Evolutionary conservation across 371 early-diverging fungal species (phyloP), one percentile per base, ranked within the genome.

Genomic region (Syncephalastrum racemosum): DNA sequence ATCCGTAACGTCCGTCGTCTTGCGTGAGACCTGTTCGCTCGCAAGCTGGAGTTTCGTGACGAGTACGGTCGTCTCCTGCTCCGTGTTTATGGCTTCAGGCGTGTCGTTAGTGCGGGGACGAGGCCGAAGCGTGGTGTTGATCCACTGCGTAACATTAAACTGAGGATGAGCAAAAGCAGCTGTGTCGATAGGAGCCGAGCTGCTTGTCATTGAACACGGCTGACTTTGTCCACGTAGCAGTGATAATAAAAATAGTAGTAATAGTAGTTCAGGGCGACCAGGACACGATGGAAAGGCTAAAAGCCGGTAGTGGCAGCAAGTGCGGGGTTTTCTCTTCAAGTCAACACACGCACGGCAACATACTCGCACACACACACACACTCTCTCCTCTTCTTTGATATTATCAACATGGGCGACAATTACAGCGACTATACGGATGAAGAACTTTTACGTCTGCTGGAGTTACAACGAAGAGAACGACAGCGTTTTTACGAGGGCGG

Each of bases 131-230:
- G 77, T 61, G 8, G 66, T 55, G 50, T 88, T 88, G 60, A 88
- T 86, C 88, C 88, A 88, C 18, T 58, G 59, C 64, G 86, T 86
- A 48, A 83, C 67, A 50, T 85, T 64, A 68, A 87, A 87, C 15
- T 82, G 72, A 15, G 81, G 67, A 50, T 70, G 53, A 15, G 75
- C 56, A 43, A 77, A 74, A 0, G 67, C 63, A 18, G 53, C 45
- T 4, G 51, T 58, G 42, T 71, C 56, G 18, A 75, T 44, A 5
- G 59, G 48, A 7, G 63, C 45, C 13, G 70, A 64, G 24, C 61
- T 55, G 56, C 36, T 31, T 31, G 44, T 49, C 49, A 51, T 56
- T 40, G 18, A 47, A 12, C 36, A 31, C 36, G 36, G 36, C 36
- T 31, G 36, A 31, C 36, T 31, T 8, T 27, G 27, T 27, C 27